A percentile compares a stretch with the other conserved stretches of the same genome.
phyloP scores from a whole-genome alignment of 2,329 filamentous ascomycete species.

The Blumeria graminis region DNA sequence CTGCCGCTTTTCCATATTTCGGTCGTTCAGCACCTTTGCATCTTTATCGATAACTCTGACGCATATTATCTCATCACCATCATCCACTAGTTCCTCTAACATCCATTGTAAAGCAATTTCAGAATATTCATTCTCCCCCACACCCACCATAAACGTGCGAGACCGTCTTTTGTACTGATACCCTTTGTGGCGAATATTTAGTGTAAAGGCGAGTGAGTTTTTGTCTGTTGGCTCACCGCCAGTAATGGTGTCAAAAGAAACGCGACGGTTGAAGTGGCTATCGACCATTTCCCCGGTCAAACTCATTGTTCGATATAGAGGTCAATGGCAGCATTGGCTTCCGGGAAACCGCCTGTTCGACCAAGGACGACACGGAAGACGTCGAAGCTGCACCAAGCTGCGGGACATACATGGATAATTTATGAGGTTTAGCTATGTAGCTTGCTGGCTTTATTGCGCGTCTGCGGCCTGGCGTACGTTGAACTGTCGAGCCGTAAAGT shows the following conservation, averaged over 20 bases:
- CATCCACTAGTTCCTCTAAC: slow-evolving; percentile 52
- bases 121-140: slow-evolving; percentile 51
- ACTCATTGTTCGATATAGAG: slow-evolving; percentile 6
- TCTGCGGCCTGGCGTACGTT: no score
- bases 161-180: slow-evolving; percentile 43
- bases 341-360: no score
- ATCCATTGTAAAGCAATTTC: slow-evolving; percentile 54
- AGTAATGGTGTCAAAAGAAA: slow-evolving; percentile 53
- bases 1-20: slow-evolving; percentile 30
- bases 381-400: no score
- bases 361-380: no score
- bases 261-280: slow-evolving; percentile 37
- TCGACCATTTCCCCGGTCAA: slow-evolving; percentile 9
- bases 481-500: no score
- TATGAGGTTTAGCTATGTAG: no score
- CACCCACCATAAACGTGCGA: slow-evolving; percentile 47
- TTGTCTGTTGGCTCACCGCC: slow-evolving; percentile 37
- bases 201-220: slow-evolving; percentile 34
- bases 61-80: slow-evolving; percentile 54
- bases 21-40: slow-evolving; percentile 36
- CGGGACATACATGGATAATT: no score
- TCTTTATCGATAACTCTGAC: slow-evolving; percentile 48
- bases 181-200: slow-evolving; percentile 48
- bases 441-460: no score
- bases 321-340: background rate